Evolutionary conservation across 2,329 filamentous ascomycete species (phyloP).

Genomic region (Macroventuria anomochaeta): DNA sequence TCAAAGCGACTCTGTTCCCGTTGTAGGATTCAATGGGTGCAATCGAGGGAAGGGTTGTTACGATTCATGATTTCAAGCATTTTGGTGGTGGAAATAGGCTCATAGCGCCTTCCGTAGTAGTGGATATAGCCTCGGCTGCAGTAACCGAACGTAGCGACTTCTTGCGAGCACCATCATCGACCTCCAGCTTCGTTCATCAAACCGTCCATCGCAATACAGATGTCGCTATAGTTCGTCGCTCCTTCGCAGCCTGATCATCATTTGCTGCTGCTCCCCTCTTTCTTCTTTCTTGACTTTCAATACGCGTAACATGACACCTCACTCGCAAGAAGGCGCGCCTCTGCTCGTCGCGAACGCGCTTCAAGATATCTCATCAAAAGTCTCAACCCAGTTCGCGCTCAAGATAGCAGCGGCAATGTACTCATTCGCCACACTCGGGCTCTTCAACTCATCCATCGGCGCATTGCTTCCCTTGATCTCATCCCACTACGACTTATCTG

Average conservation of each 20-base stretch:
- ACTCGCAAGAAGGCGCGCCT: constrained; percentile 3
- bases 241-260: background rate
- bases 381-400: constrained; percentile 15
- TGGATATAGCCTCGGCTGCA: constrained; percentile 14
- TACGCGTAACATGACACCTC: background rate
- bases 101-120: background rate
- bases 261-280: background rate
- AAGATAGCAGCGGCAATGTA: constrained; percentile 63
- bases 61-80: too few relatives aligned
- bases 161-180: constrained; percentile 10
- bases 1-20: background rate
- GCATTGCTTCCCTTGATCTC: constrained; percentile 49
- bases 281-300: background rate
- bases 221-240: background rate
- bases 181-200: background rate
- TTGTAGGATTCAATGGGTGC: background rate
- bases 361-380: background rate
- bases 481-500: constrained; percentile 51
- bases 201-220: background rate
- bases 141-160: constrained; percentile 16
- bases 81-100: background rate
- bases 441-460: constrained; percentile 38
- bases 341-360: background rate
- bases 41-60: too few relatives aligned
- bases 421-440: constrained; percentile 63